Evolutionary conservation across 371 early-diverging fungal genomes (phyloP).

Genomic region (Mucor plumbeus): DNA sequence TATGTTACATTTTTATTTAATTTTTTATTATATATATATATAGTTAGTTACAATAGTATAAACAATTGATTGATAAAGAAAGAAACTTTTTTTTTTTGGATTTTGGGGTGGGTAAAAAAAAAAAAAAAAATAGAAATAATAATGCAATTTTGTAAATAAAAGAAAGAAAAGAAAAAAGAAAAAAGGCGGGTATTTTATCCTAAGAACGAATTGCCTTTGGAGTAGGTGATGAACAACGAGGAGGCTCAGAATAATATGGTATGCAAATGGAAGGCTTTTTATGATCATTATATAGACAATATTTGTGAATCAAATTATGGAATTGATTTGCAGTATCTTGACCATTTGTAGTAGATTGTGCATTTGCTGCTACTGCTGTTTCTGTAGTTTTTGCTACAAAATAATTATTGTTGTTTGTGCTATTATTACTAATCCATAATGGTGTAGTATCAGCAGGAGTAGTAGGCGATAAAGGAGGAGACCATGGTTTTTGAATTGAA

Average conservation of each 20-base stretch:
- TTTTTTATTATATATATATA: background rate
- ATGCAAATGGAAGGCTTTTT: constrained; percentile 1
- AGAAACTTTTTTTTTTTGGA: background rate
- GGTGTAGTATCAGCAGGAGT: constrained; percentile 21
- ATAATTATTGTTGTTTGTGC: background rate
- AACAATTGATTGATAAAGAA: constrained; percentile 4
- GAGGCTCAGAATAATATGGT: constrained; percentile 17
- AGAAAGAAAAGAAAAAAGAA: background rate
- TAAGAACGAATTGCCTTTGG: constrained; percentile 10
- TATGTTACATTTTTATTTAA: background rate
- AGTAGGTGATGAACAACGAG: constrained; percentile 7
- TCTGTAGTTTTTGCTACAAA: constrained; percentile 1
- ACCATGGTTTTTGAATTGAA: constrained; percentile 10
- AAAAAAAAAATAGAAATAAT: too few relatives aligned
- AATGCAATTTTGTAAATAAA: background rate
- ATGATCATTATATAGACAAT: constrained; percentile 49
- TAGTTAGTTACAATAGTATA: background rate
- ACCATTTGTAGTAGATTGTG: background rate
- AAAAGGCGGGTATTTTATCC: constrained; percentile 6
- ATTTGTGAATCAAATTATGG: constrained; percentile 49
- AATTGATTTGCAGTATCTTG: constrained; percentile 13
- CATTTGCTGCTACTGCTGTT: background rate
- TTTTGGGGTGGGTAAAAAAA: background rate
- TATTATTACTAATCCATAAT: constrained; percentile 10
- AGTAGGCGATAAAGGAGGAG: constrained; percentile 28